Base-by-base conservation (phyloP, 1,284 basidiomycete genomes). In the Termitomyces sp. region DNA sequence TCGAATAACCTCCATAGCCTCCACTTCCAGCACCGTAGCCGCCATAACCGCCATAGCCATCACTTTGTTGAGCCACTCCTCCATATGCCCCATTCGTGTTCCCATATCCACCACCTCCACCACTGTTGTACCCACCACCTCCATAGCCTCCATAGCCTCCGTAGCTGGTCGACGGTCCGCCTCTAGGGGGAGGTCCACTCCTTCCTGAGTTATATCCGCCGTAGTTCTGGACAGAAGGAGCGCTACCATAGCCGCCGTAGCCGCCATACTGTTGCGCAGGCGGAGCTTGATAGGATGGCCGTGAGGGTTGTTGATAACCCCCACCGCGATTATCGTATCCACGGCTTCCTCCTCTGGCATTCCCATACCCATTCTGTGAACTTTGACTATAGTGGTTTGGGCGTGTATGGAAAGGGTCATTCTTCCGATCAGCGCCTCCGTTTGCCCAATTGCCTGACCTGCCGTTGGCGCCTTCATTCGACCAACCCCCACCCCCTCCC, bases 401-500 rank as follows among this genome's bases (percentile, higher is more conserved):
- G 14, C 62, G 62, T 1, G 57, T 55, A 30, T 61, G 59, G 42
- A 56, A 63, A 39, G 56, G 54, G 21, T 60, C 60, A 56, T 57
- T 59, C 33, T 59, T 61, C 43, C 62, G 58, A 49, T 64, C 60
- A 16, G 57, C 57, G 13, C 57, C 55, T 45, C 60, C 59, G 49
- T 52, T 58, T 5, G 63, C 54, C 51, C 63, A 57, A 41, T 61
- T 62, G 14, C 65, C 58, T 41, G 60, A 61, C 37, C 57, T 56
- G 39, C 66, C 62, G 19, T 58, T 57, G 37, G 57, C 55, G 28
- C 60, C 61, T 46, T 62, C 58, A 30, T 66, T 66, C 40, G 69
- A 66, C 55, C 66, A 70, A n/a, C 73, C 68, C 14, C 73, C 69
- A 45, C 78, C 79, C 33, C 80, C 75, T 42, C 78, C 77, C 33